phyloP scores from a whole-genome alignment of 2,329 filamentous ascomycete genomes.

The Beauveria varroae region DNA sequence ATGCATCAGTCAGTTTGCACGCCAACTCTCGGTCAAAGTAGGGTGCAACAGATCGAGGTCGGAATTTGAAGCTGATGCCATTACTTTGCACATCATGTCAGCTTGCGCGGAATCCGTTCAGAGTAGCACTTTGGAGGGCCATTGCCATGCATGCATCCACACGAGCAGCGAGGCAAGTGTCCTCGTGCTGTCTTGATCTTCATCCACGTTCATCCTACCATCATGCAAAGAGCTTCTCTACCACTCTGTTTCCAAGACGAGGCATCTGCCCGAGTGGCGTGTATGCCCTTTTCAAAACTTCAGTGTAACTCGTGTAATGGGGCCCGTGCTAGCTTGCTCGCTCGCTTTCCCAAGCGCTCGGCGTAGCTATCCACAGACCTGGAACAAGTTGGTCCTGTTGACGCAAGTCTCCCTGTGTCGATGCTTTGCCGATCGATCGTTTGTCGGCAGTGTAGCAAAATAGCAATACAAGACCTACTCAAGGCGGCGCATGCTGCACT shows the following conservation, averaged over 20 bases:
- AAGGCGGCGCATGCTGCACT: not conserved
- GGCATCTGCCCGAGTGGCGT: not conserved
- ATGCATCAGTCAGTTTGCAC: not conserved
- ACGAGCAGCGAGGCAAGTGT: not conserved
- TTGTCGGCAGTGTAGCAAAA: not conserved
- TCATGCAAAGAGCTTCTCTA: not conserved
- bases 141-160: constrained; percentile 6
- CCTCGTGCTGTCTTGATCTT: not conserved
- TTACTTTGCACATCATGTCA: not conserved
- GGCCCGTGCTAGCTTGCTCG: too few relatives aligned
- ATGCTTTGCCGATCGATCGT: constrained; percentile 3
- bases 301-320: too few relatives aligned
- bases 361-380: not conserved
- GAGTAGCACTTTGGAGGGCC: not conserved
- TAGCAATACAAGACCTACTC: not conserved
- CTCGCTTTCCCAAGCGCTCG: not conserved
- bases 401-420: not conserved
- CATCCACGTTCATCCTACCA: not conserved
- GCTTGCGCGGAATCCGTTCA: not conserved
- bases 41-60: not conserved
- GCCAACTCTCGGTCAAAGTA: not conserved
- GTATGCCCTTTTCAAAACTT: too few relatives aligned
- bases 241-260: not conserved
- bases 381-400: not conserved
- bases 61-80: not conserved